Evolutionary conservation across 1,284 basidiomycete genomes (phyloP).

Genomic region (Moesziomyces sp.): DNA sequence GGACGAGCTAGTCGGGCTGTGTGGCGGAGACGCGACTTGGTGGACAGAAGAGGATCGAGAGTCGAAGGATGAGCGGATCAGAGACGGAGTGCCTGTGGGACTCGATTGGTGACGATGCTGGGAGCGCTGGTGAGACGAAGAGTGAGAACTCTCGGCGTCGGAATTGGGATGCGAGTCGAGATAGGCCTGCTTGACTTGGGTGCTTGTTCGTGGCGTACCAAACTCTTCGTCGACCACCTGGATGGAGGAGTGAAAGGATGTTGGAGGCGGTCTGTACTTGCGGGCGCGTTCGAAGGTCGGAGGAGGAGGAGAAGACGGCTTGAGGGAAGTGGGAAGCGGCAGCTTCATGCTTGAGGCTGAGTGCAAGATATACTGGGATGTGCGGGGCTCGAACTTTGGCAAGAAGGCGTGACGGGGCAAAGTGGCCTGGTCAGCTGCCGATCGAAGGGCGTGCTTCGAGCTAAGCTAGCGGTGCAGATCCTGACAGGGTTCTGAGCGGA

Average conservation of each 20-base stretch:
- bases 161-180: conserved; percentile 45
- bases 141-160: conserved; percentile 18
- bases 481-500: no score
- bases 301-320: conserved; percentile 16
- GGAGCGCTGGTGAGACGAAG: neutral
- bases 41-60: conserved; percentile 12
- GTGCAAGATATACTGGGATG: neutral
- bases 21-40: neutral
- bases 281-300: conserved; percentile 42
- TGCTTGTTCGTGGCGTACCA: conserved; percentile 35
- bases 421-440: neutral
- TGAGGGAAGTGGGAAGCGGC: conserved; percentile 13
- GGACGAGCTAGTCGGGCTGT: conserved; percentile 3
- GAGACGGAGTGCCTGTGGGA: conserved; percentile 28
- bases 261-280: conserved; percentile 48
- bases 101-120: conserved; percentile 4
- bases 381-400: neutral
- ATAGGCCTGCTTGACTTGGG: conserved; percentile 48
- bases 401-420: conserved; percentile 7
- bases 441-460: no score
- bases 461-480: no score
- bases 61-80: conserved; percentile 25
- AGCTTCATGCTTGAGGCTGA: conserved; percentile 19
- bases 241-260: conserved; percentile 42
- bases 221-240: conserved; percentile 46